Evolutionary conservation across 2,329 filamentous ascomycete species (phyloP).

Genomic region (Aureobasidium melanogenum): DNA sequence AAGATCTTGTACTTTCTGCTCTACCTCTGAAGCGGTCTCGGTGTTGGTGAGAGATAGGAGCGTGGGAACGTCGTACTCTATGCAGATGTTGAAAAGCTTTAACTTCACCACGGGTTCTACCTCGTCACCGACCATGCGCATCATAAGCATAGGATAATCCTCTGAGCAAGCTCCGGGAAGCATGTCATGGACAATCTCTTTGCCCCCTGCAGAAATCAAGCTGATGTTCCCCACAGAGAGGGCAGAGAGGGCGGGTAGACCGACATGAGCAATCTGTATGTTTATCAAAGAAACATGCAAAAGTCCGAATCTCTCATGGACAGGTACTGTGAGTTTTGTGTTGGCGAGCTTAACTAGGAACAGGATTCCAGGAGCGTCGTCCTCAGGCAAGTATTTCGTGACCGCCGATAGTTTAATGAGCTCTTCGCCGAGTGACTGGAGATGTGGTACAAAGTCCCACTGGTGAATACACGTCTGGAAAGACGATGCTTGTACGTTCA

Average conservation of each 20-base stretch:
- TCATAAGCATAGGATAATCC: constrained; percentile 64
- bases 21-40: constrained; percentile 48
- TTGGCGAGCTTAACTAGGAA: constrained; percentile 60
- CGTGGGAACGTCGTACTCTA: constrained; percentile 85
- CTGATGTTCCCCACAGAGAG: constrained; percentile 59
- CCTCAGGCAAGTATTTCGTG: constrained; percentile 89
- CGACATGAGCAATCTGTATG: constrained; percentile 70
- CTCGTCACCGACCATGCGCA: constrained; percentile 85
- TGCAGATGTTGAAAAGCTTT: constrained; percentile 70
- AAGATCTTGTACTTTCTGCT: constrained; percentile 64
- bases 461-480: constrained; percentile 55
- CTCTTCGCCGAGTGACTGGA: constrained; percentile 69
- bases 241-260: constrained; percentile 72
- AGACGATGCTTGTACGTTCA: constrained; percentile 60
- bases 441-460: constrained; percentile 54
- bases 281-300: constrained; percentile 50
- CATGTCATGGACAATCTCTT: constrained; percentile 64
- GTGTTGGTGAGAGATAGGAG: constrained; percentile 72
- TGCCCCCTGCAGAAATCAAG: constrained; percentile 55
- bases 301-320: constrained; percentile 61
- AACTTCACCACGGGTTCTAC: constrained; percentile 85
- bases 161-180: constrained; percentile 32
- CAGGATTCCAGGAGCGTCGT: constrained; percentile 82
- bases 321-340: constrained; percentile 50
- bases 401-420: constrained; percentile 75